Evolutionary conservation across 345 rosid species (phyloP).

Genomic region (Euphorbia pulcherrima): DNA sequence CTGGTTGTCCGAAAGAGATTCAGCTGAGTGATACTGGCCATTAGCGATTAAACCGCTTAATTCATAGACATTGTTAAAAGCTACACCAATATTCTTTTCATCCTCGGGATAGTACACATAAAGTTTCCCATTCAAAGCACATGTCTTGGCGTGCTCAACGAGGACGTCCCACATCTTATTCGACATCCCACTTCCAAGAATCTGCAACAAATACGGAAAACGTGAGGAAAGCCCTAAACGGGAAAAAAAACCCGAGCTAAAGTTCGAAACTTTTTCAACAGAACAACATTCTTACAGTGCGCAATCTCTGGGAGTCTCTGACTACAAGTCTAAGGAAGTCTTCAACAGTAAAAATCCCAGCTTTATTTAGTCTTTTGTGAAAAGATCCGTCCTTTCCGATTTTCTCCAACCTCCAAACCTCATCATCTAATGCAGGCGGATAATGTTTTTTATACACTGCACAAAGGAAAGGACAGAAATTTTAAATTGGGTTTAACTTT

Average conservation of each 20-base stretch:
- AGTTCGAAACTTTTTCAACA: slow-evolving; percentile 13
- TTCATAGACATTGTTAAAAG: slow-evolving; percentile 76
- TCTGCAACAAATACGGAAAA: slow-evolving; percentile 39
- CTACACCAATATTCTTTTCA: slow-evolving; percentile 54
- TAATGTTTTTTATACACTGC: slow-evolving; percentile 97
- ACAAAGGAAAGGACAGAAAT: not conserved
- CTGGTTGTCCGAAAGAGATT: slow-evolving; percentile 76
- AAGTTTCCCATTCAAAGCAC: slow-evolving; percentile 69
- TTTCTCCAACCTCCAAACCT: slow-evolving; percentile 96
- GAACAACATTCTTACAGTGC: slow-evolving; percentile 55
- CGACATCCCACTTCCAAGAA: slow-evolving; percentile 99
- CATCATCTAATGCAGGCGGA: slow-evolving; percentile 84
- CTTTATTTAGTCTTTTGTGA: slow-evolving; percentile 86
- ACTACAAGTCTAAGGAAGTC: slow-evolving; percentile 80
- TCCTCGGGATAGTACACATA: slow-evolving; percentile 79
- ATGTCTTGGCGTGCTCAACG: slow-evolving; percentile 89
- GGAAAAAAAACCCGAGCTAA: not conserved
- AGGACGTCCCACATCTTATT: slow-evolving; percentile 99
- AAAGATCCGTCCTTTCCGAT: slow-evolving; percentile 96
- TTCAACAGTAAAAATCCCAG: slow-evolving; percentile 79
- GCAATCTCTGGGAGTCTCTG: slow-evolving; percentile 67
- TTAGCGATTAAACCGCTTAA: slow-evolving; percentile 70
- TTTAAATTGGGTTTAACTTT: not conserved
- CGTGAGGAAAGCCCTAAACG: slow-evolving; percentile 14
- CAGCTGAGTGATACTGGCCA: slow-evolving; percentile 59